phyloP scores from a whole-genome alignment of 306 rosid species.

The Vigna radiata region DNA sequence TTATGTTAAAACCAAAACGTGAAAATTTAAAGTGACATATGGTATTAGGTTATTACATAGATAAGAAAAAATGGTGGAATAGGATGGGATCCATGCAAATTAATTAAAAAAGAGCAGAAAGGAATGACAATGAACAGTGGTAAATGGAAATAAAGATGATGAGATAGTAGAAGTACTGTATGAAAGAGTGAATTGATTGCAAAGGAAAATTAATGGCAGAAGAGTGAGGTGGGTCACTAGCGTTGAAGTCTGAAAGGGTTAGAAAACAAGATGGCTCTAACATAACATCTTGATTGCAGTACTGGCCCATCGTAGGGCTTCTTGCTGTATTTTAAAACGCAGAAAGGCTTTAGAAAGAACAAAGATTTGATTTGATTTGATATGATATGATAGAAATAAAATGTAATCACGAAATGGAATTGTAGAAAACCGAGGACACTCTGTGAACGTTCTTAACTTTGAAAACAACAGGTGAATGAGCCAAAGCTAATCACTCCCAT shows the following conservation, averaged over 20 bases:
- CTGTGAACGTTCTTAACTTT: slow-evolving; percentile 57
- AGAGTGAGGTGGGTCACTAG: slow-evolving; percentile 37
- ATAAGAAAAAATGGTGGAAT: neutral
- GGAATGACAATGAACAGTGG: slow-evolving; percentile 41
- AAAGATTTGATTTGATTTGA: slow-evolving; percentile 51
- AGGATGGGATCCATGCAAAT: neutral
- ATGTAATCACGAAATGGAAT: slow-evolving; percentile 60
- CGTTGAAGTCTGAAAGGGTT: slow-evolving; percentile 29
- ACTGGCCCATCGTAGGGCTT: slow-evolving; percentile 22
- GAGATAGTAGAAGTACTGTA: slow-evolving; percentile 5
- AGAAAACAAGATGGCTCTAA: slow-evolving; percentile 38
- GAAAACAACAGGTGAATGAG: slow-evolving; percentile 86
- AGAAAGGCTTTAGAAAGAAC: slow-evolving; percentile 27
- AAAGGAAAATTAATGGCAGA: slow-evolving; percentile 27
- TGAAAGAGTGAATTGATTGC: slow-evolving; percentile 31
- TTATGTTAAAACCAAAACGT: neutral
- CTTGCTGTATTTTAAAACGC: neutral
- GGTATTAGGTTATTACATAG: neutral
- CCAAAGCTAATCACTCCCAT: slow-evolving; percentile 87
- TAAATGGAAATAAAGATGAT: slow-evolving; percentile 34
- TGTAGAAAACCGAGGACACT: slow-evolving; percentile 72
- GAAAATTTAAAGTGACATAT: neutral
- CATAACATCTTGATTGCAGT: slow-evolving; percentile 43
- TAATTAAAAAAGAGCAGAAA: neutral
- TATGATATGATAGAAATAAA: slow-evolving; percentile 18